phyloP scores from a whole-genome alignment of 768 basidiomycete genomes.

The Daedalea quercina region DNA sequence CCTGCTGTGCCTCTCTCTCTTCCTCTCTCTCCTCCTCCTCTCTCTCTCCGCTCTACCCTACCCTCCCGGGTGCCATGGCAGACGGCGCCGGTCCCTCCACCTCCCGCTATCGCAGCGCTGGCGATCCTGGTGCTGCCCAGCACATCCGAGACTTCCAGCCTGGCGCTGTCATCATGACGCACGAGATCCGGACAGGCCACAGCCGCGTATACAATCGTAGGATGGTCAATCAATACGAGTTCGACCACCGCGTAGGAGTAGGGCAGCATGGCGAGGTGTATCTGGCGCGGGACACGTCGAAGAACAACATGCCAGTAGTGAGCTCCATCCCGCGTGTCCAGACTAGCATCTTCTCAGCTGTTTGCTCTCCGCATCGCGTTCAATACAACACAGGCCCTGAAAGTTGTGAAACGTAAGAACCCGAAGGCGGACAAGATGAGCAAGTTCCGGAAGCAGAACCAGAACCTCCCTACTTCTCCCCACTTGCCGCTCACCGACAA shows the following conservation, averaged over 20 bases:
- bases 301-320: conserved; percentile 34
- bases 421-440: conserved; percentile 63
- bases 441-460: conserved; percentile 32
- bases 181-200: conserved; percentile 24
- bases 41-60: conserved; percentile 4
- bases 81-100: conserved; percentile 11
- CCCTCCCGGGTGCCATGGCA: conserved; percentile 14
- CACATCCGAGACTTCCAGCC: conserved; percentile 21
- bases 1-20: background rate
- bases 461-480: conserved; percentile 34
- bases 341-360: background rate
- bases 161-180: conserved; percentile 44
- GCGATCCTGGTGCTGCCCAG: conserved; percentile 11
- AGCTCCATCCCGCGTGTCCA: conserved; percentile 33
- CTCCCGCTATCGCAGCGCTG: conserved; percentile 10
- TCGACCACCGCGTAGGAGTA: conserved; percentile 69
- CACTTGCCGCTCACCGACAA: conserved; percentile 60
- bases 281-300: conserved; percentile 50
- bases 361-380: background rate
- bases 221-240: conserved; percentile 83
- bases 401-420: conserved; percentile 67
- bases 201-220: conserved; percentile 25
- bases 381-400: conserved; percentile 56
- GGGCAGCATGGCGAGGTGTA: conserved; percentile 92
- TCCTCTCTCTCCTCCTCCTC: conserved; percentile 4